Base-by-base conservation (phyloP, 176 grass and related monocot species). In the Dendrocalamus sinicus region DNA sequence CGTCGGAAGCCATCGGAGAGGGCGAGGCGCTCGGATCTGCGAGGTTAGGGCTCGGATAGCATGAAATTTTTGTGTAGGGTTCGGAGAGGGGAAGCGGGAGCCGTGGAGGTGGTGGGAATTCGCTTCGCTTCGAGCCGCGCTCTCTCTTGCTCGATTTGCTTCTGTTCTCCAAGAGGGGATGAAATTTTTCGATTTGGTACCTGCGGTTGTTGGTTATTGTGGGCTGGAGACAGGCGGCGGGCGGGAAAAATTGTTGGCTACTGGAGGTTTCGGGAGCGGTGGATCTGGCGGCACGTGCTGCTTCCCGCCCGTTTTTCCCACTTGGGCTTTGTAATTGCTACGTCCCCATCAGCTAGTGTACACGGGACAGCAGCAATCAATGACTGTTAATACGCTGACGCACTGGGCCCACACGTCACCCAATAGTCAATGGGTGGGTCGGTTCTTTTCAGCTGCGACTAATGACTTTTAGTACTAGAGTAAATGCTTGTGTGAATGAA, bases 171-270 rank as follows among this genome's bases (percentile, higher is more conserved):
- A 72, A 50, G 32, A 67, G 26, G 58, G 30, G 39, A 1, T 3
- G 14, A n/a, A 28, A 0, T 71, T 81, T 87, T 89, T 23, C 68
- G 69, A 75, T 68, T 78, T 47, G 83, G 83, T 85, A 23, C 79
- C 85, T 50, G 1, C 17, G 0, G 47, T 70, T 23, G 23, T 55
- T 53, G 0, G 28, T 47, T 89, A 63, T 81, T 44, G 43, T 14
- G 53, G 19, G 59, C 35, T 57, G 15, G 28, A 74, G 65, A 23
- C 48, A 47, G 8, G 43, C 26, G 7, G 69, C 57, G 73, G 90
- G 95, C 90, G 91, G 92, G 92, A 91, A 94, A 88, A 55, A 15
- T 65, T 81, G 65, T 74, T 51, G 40, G 51, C 2, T 0, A 19
- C 47, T 23, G 64, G 46, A 65, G 50, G 45, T 81, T 80, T 86